phyloP scores from a whole-genome alignment of 768 basidiomycete genomes.

The Leccinum variicolor region DNA sequence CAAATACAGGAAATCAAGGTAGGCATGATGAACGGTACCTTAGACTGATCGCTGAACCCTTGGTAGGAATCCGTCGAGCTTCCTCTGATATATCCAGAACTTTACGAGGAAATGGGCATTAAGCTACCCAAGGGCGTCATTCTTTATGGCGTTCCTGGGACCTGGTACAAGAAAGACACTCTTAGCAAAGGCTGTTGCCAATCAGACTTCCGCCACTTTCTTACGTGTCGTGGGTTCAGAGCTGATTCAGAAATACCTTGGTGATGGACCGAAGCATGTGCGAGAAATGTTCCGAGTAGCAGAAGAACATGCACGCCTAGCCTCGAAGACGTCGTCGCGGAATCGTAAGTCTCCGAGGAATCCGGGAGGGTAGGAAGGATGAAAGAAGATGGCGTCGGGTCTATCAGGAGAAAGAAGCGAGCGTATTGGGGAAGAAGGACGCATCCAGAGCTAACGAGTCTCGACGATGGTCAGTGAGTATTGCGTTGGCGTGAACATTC shows the following conservation, averaged over 20 bases:
- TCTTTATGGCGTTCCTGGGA: slow-evolving; percentile 90
- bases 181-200: slow-evolving; percentile 95
- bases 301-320: slow-evolving; percentile 84
- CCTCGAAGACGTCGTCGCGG: slow-evolving; percentile 42
- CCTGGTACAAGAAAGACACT: slow-evolving; percentile 99
- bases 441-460: slow-evolving; percentile 68
- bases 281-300: slow-evolving; percentile 96
- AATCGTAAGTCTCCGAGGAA: slow-evolving; percentile 27
- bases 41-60: neutral
- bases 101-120: slow-evolving; percentile 99
- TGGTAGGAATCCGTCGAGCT: slow-evolving; percentile 93
- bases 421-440: slow-evolving; percentile 75
- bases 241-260: slow-evolving; percentile 98
- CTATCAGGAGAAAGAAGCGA: slow-evolving; percentile 49
- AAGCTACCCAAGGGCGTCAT: slow-evolving; percentile 74
- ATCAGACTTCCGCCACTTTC: slow-evolving; percentile 98
- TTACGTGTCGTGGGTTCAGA: slow-evolving; percentile 96
- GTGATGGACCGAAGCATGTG: slow-evolving; percentile 97
- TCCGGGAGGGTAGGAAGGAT: slow-evolving; percentile 29
- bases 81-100: slow-evolving; percentile 93
- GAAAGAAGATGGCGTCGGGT: slow-evolving; percentile 30
- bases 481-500: neutral
- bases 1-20: slow-evolving; percentile 99
- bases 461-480: slow-evolving; percentile 70
- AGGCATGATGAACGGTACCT: slow-evolving; percentile 7